These are phyloP conservation scores for Pythium angustatum DNA, from an alignment of 352 stramenopile species.

Conservation along the genomic window DNA sequence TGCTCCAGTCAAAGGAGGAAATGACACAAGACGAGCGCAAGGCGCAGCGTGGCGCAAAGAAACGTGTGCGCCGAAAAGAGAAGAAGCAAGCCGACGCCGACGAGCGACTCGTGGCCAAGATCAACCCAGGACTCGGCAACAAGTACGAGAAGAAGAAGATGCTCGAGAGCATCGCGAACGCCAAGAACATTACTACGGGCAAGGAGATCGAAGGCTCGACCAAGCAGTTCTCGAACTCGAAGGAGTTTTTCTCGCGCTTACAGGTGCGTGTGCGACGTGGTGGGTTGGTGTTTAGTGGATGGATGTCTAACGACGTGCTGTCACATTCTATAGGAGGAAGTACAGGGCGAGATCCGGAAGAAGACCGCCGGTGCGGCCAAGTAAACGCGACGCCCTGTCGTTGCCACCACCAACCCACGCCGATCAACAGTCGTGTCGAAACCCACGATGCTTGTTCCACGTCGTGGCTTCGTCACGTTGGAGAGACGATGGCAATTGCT, in stretches of 20 bases:
- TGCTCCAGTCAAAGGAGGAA: constrained; percentile 83
- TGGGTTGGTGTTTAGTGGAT: not conserved
- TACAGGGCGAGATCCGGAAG: constrained; percentile 34
- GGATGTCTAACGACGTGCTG: not conserved
- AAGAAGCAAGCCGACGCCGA: constrained; percentile 88
- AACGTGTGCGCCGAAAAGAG: constrained; percentile 89
- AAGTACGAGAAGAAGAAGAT: constrained; percentile 95
- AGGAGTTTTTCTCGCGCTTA: constrained; percentile 83
- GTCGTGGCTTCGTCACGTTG: not conserved
- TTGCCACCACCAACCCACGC: constrained; percentile 2
- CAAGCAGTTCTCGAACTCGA: constrained; percentile 87
- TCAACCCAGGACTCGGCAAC: constrained; percentile 94
- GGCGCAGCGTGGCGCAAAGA: constrained; percentile 87
- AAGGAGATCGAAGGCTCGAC: constrained; percentile 80
- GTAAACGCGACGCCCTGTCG: not conserved
- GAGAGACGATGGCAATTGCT: too few relatives aligned
- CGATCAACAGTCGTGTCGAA: not conserved
- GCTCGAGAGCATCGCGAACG: constrained; percentile 73
- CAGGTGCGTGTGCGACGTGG: constrained; percentile 38
- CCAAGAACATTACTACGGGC: constrained; percentile 85
- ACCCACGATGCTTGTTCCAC: not conserved
- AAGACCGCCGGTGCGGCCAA: constrained; percentile 21
- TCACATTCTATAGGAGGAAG: constrained; percentile 27
- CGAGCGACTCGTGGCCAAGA: constrained; percentile 92
- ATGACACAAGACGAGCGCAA: constrained; percentile 89